Conservation (phyloP, 1,284 basidiomycete species). For the Gomphus bonarii region DNA sequence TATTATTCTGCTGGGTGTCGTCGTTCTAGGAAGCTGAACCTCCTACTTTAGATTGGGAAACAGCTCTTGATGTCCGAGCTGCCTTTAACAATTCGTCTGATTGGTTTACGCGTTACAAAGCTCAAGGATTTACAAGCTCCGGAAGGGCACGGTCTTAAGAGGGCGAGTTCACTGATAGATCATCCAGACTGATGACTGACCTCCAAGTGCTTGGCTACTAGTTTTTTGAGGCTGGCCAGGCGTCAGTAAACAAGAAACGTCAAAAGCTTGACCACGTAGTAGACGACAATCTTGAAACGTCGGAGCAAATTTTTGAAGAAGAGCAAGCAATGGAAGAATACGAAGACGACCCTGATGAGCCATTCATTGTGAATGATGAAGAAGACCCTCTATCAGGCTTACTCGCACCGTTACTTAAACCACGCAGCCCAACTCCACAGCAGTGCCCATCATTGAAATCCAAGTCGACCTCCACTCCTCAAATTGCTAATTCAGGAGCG, state of each 20-base stretch:
- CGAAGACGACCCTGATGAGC: slow-evolving; percentile 11
- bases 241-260: slow-evolving; percentile 30
- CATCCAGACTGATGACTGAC: neutral
- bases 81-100: slow-evolving; percentile 67
- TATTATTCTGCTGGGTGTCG: slow-evolving; percentile 8
- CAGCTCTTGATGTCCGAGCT: slow-evolving; percentile 74
- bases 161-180: slow-evolving; percentile 29
- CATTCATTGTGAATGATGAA: slow-evolving; percentile 14
- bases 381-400: slow-evolving; percentile 9
- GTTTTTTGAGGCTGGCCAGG: slow-evolving; percentile 13
- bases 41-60: slow-evolving; percentile 51
- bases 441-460: neutral
- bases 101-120: slow-evolving; percentile 77
- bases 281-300: slow-evolving; percentile 35
- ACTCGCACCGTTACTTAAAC: slow-evolving; percentile 6
- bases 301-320: slow-evolving; percentile 33
- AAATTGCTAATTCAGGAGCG: neutral
- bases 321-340: slow-evolving; percentile 25
- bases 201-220: neutral
- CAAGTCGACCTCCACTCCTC: neutral
- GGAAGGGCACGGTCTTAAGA: slow-evolving; percentile 50
- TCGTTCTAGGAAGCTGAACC: slow-evolving; percentile 5
- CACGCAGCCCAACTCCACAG: neutral
- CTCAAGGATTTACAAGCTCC: slow-evolving; percentile 64
- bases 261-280: slow-evolving; percentile 21